phyloP scores from a whole-genome alignment of 306 rosid species.

The Cucurbita maxima region DNA sequence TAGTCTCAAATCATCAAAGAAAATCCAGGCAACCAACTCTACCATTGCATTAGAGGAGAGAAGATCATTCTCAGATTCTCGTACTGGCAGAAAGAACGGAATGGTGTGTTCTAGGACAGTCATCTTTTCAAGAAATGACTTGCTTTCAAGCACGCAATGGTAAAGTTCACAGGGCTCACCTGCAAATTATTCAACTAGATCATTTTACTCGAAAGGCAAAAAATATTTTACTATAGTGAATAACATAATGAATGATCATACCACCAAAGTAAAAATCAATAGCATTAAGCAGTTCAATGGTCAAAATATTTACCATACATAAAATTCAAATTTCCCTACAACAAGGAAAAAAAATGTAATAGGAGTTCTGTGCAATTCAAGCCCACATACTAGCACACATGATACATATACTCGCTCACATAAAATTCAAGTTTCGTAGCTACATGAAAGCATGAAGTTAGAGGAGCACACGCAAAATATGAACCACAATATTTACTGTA shows the following conservation, averaged over 20 bases:
- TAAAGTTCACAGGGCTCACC: constrained; percentile 71
- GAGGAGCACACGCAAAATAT: neutral
- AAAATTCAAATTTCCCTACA: neutral
- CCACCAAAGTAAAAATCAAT: neutral
- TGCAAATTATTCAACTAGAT: constrained; percentile 21
- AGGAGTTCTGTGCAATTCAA: neutral
- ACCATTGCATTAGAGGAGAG: constrained; percentile 91
- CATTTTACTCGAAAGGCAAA: constrained; percentile 1
- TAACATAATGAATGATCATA: neutral
- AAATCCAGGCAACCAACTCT: constrained; percentile 21
- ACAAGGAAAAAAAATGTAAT: neutral
- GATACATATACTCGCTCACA: neutral
- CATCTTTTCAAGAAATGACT: constrained; percentile 96
- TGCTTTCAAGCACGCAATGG: constrained; percentile 91
- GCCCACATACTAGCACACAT: neutral
- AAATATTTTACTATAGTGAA: neutral
- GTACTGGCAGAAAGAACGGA: constrained; percentile 78
- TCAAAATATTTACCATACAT: neutral
- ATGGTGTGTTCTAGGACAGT: constrained; percentile 79
- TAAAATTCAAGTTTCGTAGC: neutral
- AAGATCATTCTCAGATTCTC: constrained; percentile 74
- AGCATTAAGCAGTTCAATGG: neutral
- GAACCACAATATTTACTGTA: neutral
- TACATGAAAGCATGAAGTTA: neutral
- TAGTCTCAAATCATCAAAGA: constrained; percentile 15